A percentile compares a stretch with the other conserved stretches of the same genome.
Conservation (phyloP, 2,329 filamentous ascomycete genomes). For the Ustulina deusta region DNA sequence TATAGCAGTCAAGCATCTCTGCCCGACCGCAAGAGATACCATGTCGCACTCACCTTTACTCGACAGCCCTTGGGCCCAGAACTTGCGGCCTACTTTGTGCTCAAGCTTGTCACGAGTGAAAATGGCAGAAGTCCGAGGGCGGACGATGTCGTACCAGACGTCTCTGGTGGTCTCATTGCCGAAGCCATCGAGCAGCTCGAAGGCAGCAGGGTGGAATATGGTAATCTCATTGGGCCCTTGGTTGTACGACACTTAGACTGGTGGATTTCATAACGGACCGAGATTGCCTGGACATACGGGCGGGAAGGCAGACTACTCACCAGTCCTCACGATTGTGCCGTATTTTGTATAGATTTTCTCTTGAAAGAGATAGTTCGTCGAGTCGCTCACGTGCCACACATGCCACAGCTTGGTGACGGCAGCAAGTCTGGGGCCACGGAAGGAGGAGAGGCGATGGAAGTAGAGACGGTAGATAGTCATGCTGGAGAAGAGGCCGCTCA, state of each 20-base stretch:
- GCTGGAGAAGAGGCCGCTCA: conserved; percentile 39
- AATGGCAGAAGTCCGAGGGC: conserved; percentile 39
- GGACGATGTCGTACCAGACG: conserved; percentile 43
- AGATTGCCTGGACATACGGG: neutral
- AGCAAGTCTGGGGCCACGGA: conserved; percentile 51
- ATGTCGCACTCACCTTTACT: conserved; percentile 35
- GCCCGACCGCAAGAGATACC: neutral
- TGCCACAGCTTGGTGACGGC: conserved; percentile 47
- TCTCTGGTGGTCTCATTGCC: conserved; percentile 40
- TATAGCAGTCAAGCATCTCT: neutral
- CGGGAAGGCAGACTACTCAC: conserved; percentile 15
- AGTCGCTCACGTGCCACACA: conserved; percentile 40
- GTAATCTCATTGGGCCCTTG: conserved; percentile 43
- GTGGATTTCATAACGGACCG: neutral
- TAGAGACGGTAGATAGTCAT: conserved; percentile 51
- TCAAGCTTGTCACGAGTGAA: conserved; percentile 39
- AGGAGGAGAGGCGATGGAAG: conserved; percentile 50
- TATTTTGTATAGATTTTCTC: conserved; percentile 38
- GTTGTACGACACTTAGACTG: conserved; percentile 17
- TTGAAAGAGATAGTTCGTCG: conserved; percentile 36
- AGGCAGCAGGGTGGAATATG: conserved; percentile 35
- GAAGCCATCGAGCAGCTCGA: conserved; percentile 41
- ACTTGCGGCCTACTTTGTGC: conserved; percentile 40
- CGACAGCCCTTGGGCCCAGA: conserved; percentile 37
- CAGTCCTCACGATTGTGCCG: conserved; percentile 40